Conservation (phyloP, 352 stramenopile species). For the Globisporangium nagaii region DNA sequence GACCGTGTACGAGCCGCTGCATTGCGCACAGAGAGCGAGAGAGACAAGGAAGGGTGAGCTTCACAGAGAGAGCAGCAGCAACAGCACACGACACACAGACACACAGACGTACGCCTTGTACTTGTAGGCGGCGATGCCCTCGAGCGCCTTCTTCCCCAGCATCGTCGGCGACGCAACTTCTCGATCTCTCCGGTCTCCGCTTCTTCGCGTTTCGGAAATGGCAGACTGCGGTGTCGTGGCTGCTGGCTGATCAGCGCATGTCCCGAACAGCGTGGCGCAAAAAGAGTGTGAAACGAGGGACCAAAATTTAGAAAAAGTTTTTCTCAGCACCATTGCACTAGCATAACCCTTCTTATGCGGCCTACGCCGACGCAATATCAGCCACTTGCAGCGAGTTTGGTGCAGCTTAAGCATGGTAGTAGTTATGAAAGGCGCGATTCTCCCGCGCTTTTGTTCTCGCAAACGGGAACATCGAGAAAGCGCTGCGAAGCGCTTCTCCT, state of each 20-base stretch:
- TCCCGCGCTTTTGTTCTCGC: conserved; percentile 5
- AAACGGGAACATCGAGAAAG: background rate
- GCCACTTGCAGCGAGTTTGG: too few species aligned
- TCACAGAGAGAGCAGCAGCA: background rate
- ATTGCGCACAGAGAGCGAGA: conserved; percentile 4
- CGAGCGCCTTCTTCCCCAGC: conserved; percentile 68
- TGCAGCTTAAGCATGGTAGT: background rate
- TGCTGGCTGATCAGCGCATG: background rate
- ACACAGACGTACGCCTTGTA: conserved; percentile 74
- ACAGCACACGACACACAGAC: background rate
- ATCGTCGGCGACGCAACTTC: conserved; percentile 25
- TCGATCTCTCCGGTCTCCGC: background rate
- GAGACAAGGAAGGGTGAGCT: too few species aligned
- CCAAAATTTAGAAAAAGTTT: background rate
- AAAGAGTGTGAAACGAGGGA: background rate
- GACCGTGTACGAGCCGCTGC: conserved; percentile 80
- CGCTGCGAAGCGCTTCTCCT: background rate
- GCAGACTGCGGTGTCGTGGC: background rate
- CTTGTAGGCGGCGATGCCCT: conserved; percentile 84
- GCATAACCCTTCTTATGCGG: background rate
- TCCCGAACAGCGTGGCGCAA: too few species aligned
- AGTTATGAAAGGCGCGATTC: background rate
- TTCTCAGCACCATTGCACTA: background rate
- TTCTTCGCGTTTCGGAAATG: background rate
- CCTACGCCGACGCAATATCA: too few species aligned